phyloP scores from a whole-genome alignment of 2,329 filamentous ascomycete species.

The Fusarium siculi region DNA sequence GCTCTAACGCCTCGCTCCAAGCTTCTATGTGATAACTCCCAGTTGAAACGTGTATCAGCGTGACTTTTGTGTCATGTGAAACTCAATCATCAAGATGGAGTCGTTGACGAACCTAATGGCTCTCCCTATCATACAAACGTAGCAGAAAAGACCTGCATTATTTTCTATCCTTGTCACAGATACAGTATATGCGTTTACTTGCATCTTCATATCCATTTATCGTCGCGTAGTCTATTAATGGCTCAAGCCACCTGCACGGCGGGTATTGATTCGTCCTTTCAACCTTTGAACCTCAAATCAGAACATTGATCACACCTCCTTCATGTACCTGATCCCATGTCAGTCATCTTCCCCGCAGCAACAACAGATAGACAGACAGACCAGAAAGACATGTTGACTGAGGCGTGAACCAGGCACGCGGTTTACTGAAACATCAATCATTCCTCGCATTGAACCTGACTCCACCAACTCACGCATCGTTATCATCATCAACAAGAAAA shows the following conservation, averaged over 20 bases:
- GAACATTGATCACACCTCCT: constrained; percentile 15
- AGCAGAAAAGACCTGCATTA: background rate
- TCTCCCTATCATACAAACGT: background rate
- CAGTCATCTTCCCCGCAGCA: constrained; percentile 31
- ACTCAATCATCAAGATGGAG: background rate
- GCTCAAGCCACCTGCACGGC: constrained; percentile 22
- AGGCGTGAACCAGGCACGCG: constrained; percentile 24
- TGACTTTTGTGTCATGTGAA: background rate
- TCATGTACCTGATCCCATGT: constrained; percentile 6
- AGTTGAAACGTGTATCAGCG: background rate
- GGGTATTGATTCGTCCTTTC: constrained; percentile 22
- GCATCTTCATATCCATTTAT: background rate
- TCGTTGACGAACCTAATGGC: background rate
- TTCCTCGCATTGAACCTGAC: constrained; percentile 19
- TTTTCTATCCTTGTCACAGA: background rate
- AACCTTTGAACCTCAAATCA: constrained; percentile 16
- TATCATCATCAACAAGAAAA: constrained; percentile 11
- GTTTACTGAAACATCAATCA: constrained; percentile 30
- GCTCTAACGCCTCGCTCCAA: background rate
- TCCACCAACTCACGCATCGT: background rate
- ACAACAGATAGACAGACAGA: background rate
- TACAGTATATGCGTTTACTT: background rate
- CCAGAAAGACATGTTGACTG: background rate
- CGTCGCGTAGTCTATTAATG: constrained; percentile 3
- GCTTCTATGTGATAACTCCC: background rate